Evolutionary conservation across 192 early-diverging fungal species (phyloP), one percentile per base, ranked within the genome.

Genomic region (Gaertneriomyces semiglobifer): DNA sequence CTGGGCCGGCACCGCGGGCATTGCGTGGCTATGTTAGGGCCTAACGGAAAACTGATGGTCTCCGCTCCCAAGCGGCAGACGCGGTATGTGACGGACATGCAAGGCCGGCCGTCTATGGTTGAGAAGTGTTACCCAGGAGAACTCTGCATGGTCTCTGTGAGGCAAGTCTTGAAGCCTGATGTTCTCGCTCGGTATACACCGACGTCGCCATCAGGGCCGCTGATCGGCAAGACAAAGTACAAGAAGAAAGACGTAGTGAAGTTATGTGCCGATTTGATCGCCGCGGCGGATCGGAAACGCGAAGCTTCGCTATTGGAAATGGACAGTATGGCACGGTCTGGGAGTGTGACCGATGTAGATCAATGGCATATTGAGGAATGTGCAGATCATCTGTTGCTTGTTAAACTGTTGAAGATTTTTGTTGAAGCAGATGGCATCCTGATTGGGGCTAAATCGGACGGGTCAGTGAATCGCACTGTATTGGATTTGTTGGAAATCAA

Each of bases 231-330:
- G 54, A 55, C 18, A 7, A 73, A 74, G 50, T 19, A 63, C 11
- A 78, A 78, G 67, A 78, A 78, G 71, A 81, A 81, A 69, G 79
- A 81, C 48, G 71, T 81, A 5, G 20, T 74, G 18, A 73, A 59
- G 47, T 11, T 76, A 47, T 46, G 45, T 4, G 76, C 78, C 9
- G 58, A 71, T 9, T 50, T 56, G 4, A 40, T 78, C 7, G 42
- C 4, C 33, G 51, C 38, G 1, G 73, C 60, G 25, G 63, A 75
- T 44, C 62, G 6, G 7, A 25, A 65, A 18, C 50, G 50, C 50
- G 50, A 57, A 33, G 25, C 25, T 2, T 33, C 25, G 25, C 25
- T 33, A 1, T 33, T 33, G 25, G 25, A 33, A 33, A 33, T 33
- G 25, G 25, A 33, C 25, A 33, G 25, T 33, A 33, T 33, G 25